Evolutionary conservation across 345 rosid genomes (phyloP).

Genomic region (Murraya paniculata): DNA sequence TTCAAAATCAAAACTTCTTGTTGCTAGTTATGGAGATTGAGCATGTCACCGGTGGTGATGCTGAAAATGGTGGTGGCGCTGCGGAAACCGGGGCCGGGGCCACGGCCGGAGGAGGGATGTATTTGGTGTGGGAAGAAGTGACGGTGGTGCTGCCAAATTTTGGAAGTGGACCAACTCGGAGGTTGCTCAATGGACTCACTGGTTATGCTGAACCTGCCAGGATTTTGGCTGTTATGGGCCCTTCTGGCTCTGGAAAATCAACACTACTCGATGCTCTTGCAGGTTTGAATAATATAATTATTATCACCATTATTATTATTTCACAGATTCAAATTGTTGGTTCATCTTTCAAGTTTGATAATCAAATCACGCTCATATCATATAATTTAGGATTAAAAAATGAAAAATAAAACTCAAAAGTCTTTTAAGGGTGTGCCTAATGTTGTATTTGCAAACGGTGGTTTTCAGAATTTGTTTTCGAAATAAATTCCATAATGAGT

Average conservation of each 20-base stretch:
- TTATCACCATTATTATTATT: too few relatives aligned
- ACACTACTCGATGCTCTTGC: constrained; percentile 86
- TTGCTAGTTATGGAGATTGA: constrained; percentile 11
- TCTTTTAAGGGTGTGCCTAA: too few relatives aligned
- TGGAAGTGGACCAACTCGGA: constrained; percentile 52
- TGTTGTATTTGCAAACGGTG: too few relatives aligned
- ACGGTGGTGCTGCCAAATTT: constrained; percentile 64
- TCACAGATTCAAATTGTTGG: too few relatives aligned
- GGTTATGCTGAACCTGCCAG: constrained; percentile 77
- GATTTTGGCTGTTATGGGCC: constrained; percentile 72
- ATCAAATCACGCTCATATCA: too few relatives aligned
- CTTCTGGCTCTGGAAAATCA: constrained; percentile 44
- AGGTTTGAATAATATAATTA: constrained; percentile 21
- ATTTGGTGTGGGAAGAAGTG: constrained; percentile 72
- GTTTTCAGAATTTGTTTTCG: too few relatives aligned
- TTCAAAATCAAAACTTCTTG: too few relatives aligned
- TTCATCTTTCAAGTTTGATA: too few relatives aligned
- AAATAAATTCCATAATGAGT: too few relatives aligned
- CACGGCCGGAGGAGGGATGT: constrained; percentile 15
- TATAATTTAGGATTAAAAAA: too few relatives aligned
- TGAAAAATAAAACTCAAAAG: too few relatives aligned
- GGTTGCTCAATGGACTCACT: constrained; percentile 61
- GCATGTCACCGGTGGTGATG: background rate
- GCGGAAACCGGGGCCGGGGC: background rate
- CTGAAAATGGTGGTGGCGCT: background rate